Base-by-base conservation (phyloP, 2,329 filamentous ascomycete genomes). In the Aspergillus neotritici region DNA sequence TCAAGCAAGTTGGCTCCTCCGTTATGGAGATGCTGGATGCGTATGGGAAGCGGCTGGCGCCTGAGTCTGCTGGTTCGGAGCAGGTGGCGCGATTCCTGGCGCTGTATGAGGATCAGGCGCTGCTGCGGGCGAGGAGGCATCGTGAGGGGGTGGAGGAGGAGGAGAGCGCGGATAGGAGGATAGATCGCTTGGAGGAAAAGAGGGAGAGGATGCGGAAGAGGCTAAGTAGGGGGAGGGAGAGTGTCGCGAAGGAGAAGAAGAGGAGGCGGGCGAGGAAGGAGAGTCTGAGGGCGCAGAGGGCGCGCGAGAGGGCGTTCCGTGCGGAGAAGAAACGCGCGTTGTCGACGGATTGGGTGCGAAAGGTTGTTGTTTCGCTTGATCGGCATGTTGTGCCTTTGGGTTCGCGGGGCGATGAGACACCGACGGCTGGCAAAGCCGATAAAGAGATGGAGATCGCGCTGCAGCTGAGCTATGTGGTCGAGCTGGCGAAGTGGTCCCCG, bases 381-480 rank as follows among this genome's bases (percentile, higher is more conserved):
- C 56, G 62, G 9, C 43, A 58, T 33, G 25, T 11, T 9, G 11
- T 33, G n/a, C 15, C 10, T 0, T 5, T 38, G 5, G 51, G 51
- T 29, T 41, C 49, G 12, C 41, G 58, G 52, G 15, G 52, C 41
- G 46, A 63, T 61, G 25, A 49, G 17, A 46, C 48, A 15, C 62
- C 62, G 11, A 46, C 58, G 25, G 52, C 55, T 54, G 44, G 38
- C 21, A 16, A 17, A 4, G 10, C 45, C 29, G 34, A 52, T 14
- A 40, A 49, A 34, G 40, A 35, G 29, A 53, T 53, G 3, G 55
- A 48, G 6, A 44, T 54, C 10, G 31, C 43, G 40, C 59, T 84
- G 5, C 67, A 73, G 3, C 54, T 83, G n/a, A 77, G 74, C 1
- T 83, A 83, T 54, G 73, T 82, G 30, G 80, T 80, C 0, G 66